Evolutionary conservation across 192 early-diverging fungal species (phyloP).

Genomic region (Coemansia sp.): DNA sequence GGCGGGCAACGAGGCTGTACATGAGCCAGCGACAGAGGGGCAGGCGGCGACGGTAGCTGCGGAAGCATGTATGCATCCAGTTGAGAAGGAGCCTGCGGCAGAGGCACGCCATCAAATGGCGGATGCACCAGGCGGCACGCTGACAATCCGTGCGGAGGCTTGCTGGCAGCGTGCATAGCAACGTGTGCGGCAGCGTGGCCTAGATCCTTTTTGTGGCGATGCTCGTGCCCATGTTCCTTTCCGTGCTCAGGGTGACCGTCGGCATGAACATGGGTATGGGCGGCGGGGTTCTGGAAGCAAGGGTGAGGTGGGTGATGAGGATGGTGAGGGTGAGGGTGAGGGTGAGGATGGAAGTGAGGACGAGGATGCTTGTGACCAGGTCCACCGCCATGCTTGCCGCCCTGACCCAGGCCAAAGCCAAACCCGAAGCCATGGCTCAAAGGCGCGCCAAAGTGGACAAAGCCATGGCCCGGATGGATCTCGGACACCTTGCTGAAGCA

Average conservation of each 20-base stretch:
- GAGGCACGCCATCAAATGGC: conserved; percentile 10
- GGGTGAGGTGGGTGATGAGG: conserved; percentile 11
- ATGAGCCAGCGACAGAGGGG: not conserved
- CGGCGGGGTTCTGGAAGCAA: not conserved
- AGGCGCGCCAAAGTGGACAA: conserved; percentile 43
- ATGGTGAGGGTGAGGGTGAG: not conserved
- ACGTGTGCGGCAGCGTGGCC: conserved; percentile 3
- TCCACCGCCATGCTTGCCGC: not conserved
- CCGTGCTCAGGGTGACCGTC: not conserved
- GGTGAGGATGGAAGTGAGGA: conserved; percentile 11
- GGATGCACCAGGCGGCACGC: conserved; percentile 10
- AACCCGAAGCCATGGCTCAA: not conserved
- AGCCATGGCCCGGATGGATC: conserved; percentile 42
- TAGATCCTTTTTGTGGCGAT: not conserved
- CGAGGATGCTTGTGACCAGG: not conserved
- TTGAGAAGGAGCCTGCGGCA: not conserved
- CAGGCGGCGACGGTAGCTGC: not conserved
- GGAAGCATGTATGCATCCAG: not conserved
- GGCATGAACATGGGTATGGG: not conserved
- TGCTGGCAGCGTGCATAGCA: not conserved
- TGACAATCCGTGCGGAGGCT: not conserved
- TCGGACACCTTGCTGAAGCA: conserved; percentile 48
- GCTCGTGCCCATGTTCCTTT: not conserved
- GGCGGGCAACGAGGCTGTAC: not conserved
- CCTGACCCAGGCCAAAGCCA: not conserved